phyloP scores from a whole-genome alignment of 768 basidiomycete genomes.

The Lactarius sp. region DNA sequence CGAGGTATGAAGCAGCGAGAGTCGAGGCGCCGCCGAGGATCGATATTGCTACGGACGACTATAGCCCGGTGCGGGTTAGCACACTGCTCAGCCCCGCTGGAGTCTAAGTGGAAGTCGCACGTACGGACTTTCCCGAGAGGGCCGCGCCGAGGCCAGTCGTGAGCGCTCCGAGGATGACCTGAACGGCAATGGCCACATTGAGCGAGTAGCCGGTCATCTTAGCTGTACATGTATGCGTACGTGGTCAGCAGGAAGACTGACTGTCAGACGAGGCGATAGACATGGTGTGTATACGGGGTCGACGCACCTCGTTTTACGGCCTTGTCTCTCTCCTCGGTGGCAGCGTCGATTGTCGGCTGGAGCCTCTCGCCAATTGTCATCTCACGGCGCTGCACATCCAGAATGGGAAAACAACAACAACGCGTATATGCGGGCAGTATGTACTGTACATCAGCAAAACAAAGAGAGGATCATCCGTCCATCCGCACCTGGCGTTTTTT shows the following conservation, averaged over 20 bases:
- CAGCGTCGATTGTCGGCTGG: conserved; percentile 13
- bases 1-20: too few relatives aligned
- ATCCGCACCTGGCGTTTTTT: conserved; percentile 1
- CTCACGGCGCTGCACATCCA: background rate
- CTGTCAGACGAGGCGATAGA: background rate
- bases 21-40: too few relatives aligned
- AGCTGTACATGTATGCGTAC: conserved; percentile 16
- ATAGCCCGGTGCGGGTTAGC: background rate
- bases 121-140: conserved; percentile 21
- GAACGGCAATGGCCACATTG: conserved; percentile 29
- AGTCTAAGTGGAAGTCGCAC: background rate
- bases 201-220: conserved; percentile 24
- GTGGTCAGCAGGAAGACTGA: background rate
- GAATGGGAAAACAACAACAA: too few relatives aligned
- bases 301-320: conserved; percentile 7
- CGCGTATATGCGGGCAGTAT: background rate
- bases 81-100: background rate
- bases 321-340: conserved; percentile 6
- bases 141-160: conserved; percentile 28
- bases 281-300: background rate
- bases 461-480: background rate
- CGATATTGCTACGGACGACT: background rate
- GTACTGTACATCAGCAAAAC: background rate
- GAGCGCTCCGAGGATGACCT: conserved; percentile 29
- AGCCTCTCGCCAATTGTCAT: conserved; percentile 11